These are phyloP conservation scores for Aspergillus sclerotioniger DNA, from an alignment of 495 filamentous ascomycete species.

Conservation along the genomic window DNA sequence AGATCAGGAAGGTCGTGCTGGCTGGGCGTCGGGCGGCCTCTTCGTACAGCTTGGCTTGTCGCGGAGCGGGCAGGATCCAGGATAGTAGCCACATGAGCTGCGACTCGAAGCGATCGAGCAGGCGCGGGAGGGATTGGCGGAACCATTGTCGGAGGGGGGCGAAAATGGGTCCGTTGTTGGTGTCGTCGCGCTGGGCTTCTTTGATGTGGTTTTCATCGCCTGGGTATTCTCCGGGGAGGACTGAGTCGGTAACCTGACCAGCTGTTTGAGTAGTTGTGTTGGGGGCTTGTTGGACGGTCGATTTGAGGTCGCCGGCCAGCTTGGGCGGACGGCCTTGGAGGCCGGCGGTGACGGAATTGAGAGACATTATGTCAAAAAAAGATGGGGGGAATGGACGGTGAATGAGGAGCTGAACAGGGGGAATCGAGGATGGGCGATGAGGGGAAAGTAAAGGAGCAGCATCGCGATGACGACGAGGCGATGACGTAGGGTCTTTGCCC, in stretches of 20 bases:
- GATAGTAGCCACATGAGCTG: constrained; percentile 25
- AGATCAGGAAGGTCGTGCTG: constrained; percentile 35
- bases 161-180: constrained; percentile 23
- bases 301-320: constrained; percentile 18
- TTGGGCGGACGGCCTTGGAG: constrained; percentile 19
- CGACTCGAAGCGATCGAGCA: constrained; percentile 33
- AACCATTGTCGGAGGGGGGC: constrained; percentile 18
- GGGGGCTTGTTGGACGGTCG: constrained; percentile 18
- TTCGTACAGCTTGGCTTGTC: constrained; percentile 32
- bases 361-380: constrained; percentile 22
- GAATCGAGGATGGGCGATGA: too few species aligned
- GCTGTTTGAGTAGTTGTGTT: constrained; percentile 21
- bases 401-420: too few species aligned
- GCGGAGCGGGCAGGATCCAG: constrained; percentile 29
- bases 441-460: too few species aligned
- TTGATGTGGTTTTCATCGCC: constrained; percentile 24
- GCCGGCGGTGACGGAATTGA: constrained; percentile 15
- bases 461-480: not conserved
- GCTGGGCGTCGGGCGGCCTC: constrained; percentile 30
- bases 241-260: constrained; percentile 21
- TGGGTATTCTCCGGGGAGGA: constrained; percentile 34
- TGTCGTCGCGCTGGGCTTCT: constrained; percentile 10
- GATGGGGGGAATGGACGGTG: not conserved
- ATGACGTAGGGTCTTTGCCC: not conserved
- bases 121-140: constrained; percentile 19